Base-by-base conservation (phyloP, 1,139 yeast species). In the Suhomyces bribrorum region DNA sequence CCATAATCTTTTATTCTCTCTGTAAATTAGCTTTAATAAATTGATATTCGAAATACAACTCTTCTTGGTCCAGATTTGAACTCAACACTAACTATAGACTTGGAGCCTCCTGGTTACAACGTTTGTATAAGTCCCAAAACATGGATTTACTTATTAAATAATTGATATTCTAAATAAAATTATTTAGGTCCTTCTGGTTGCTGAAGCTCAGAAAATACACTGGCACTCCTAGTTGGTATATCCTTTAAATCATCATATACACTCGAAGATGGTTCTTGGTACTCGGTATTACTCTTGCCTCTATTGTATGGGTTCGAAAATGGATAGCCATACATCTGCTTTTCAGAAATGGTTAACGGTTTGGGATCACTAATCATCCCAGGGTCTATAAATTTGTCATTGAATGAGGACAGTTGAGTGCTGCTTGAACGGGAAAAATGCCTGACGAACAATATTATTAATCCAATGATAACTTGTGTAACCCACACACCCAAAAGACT, bases 401-500 rank as follows among this genome's bases (percentile, higher is more conserved):
- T 5, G 7, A 14, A 14, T 5, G 38, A 14, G 9, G 18, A 17
- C 8, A 23, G 1, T 20, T 5, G 23, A 20, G 5, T 3, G n/a
- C n/a, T n/a, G n/a, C n/a, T 12, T 12, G 26, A 5, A 6, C 3
- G 11, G 6, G 11, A 20, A 20, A 20, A 5, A 8, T n/a, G 20
- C 22, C 7, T 18, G 7, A 7, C n/a, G 3, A 15, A 23, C 1
- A 61, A 37, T 2, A 69, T 50, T 0, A 53, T 7, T 4, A 53
- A 17, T 2, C 74, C 85, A 5, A 75, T 48, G 0, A 73, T 25
- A 1, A 73, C 26, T 48, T 78, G 81, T 0, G 72, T 8, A 0
- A 66, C 3, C 84, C 86, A 83, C 0, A 75, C 28, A 0, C 65
- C 69, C 2, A 80, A 37, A 1, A 83, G 49, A 0, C 56, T 62